Percentiles rank a stretch among this genome's conserved stretches.
Evolutionary conservation across 257 asterid genomes (phyloP).

Genomic region (Solanum okadae): DNA sequence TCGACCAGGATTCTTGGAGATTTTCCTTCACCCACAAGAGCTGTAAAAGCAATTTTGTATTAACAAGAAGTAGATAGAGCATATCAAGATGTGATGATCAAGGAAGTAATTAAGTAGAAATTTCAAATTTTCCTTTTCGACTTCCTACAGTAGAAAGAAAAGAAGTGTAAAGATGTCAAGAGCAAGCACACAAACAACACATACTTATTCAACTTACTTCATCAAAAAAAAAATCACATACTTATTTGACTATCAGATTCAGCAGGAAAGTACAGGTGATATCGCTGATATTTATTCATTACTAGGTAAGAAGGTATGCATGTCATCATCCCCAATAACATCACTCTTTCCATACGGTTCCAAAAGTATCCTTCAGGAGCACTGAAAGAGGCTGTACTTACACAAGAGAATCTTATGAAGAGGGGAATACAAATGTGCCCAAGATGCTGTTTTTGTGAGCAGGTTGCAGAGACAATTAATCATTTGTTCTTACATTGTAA

Average conservation of each 20-base stretch:
- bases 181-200: neutral
- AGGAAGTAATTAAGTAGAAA: neutral
- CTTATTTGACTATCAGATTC: neutral
- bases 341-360: neutral
- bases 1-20: constrained; percentile 82
- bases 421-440: too few relatives aligned
- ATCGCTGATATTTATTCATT: neutral
- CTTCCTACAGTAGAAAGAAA: neutral
- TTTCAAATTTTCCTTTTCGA: neutral
- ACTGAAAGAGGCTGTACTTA: too few relatives aligned
- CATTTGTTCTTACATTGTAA: too few relatives aligned
- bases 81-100: neutral
- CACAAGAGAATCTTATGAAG: too few relatives aligned
- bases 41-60: constrained; percentile 33
- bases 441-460: too few relatives aligned
- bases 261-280: neutral
- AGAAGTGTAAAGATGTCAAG: neutral
- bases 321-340: neutral
- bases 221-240: neutral
- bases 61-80: constrained; percentile 7
- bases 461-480: too few relatives aligned
- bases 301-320: neutral
- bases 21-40: constrained; percentile 98
- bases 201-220: neutral
- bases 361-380: neutral